Evolutionary conservation across 202 grass and related monocot species (phyloP), one percentile per base, ranked within the genome.

Genomic region (Thinopyrum obtusiflorum): DNA sequence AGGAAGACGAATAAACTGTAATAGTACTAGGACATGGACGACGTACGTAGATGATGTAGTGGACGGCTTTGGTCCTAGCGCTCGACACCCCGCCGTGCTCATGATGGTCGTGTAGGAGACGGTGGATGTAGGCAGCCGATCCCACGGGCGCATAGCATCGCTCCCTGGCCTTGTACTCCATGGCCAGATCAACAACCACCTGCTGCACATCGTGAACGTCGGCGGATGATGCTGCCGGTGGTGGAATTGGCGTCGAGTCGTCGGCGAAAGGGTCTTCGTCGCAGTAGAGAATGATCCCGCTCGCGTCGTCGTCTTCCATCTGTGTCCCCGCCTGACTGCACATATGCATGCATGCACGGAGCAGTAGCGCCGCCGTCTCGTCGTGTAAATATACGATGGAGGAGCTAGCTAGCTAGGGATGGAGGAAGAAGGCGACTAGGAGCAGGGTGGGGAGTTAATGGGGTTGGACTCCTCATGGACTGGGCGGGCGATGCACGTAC

Each of bases 1-100:
- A 51, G 12, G 44, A 2, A 47, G 5, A 46, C 40, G 44, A 46
- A 46, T 11, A 4, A 44, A 39, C 37, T 44, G 40, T 3, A 46
- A 47, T 47, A 31, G 29, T 31, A 47, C 44, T 47, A 47, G 3
- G 42, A 44, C 42, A 44, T 11, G 4, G 49, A 53, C 49, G 5
- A 53, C 84, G 49, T 91, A 94, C 92, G 55, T 88, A 47, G 88
- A 91, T 59, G 85, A 97, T 88, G 85, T 94, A 94, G 26, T 76
- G 83, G 0, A 92, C 67, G 72, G 74, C 92, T 27, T 68, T 91
- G 36, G 69, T 76, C 68, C 94, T 88, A 24, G 90, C 92, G 17
- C 5, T 8, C 3, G 87, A 82, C 25, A 90, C 80, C 17, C 62
- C 69, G 7, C 27, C 27, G 73, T 1, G 68, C 2, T 28, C 60